phyloP scores from a whole-genome alignment of 179 eudicot genomes.

The Pouteria campechiana region DNA sequence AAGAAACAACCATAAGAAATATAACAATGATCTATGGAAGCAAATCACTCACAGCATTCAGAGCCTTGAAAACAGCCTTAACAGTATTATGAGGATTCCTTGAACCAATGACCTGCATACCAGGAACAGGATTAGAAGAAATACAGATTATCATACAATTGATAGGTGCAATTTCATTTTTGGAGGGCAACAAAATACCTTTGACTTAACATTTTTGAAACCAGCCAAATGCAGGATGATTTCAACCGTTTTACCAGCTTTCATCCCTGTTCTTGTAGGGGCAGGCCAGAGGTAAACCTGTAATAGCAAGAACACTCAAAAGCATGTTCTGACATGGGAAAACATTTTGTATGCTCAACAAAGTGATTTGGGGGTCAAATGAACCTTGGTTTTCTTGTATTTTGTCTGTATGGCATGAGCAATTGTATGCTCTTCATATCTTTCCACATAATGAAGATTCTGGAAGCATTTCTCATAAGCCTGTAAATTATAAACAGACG shows the following conservation, averaged over 20 bases:
- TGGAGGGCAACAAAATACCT: conserved; percentile 27
- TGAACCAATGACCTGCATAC: conserved; percentile 75
- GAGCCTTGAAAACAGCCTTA: conserved; percentile 79
- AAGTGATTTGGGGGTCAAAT: neutral
- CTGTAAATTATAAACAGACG: conserved; percentile 19
- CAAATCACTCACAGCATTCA: conserved; percentile 63
- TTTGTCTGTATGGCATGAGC: conserved; percentile 86
- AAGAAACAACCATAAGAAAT: no score
- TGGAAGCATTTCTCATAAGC: conserved; percentile 86
- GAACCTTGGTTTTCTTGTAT: conserved; percentile 95
- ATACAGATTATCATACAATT: conserved; percentile 1
- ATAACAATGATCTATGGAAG: no score
- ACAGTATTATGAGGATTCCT: conserved; percentile 86
- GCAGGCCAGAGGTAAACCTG: conserved; percentile 97
- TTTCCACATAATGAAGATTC: conserved; percentile 80
- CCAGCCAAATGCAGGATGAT: conserved; percentile 72
- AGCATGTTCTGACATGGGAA: neutral
- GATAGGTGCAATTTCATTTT: neutral
- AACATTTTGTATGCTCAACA: neutral
- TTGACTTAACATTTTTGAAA: conserved; percentile 78
- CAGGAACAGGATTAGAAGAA: neutral
- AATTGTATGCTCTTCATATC: conserved; percentile 92
- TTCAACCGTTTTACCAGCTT: conserved; percentile 75
- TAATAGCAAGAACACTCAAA: neutral
- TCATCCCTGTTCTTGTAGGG: conserved; percentile 58